phyloP scores from a whole-genome alignment of 305 asterid species.

The Andrographis paniculata region DNA sequence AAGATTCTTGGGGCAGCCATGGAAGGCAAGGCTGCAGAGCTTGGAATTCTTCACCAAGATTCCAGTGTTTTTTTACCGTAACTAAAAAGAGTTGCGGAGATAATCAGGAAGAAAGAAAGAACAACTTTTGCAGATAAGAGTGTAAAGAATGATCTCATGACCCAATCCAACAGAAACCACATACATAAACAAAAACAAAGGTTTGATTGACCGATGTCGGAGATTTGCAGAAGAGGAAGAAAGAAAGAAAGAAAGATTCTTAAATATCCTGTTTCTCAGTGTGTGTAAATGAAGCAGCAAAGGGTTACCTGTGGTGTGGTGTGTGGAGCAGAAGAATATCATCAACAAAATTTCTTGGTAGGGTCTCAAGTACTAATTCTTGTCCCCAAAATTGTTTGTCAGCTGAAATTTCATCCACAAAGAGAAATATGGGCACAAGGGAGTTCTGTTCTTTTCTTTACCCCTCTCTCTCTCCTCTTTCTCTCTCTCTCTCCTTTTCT shows the following conservation, averaged over 20 bases:
- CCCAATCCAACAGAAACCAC: slow-evolving; percentile 20
- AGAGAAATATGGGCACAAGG: slow-evolving; percentile 13
- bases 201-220: slow-evolving; percentile 11
- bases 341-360: slow-evolving; percentile 19
- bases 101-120: slow-evolving; percentile 8
- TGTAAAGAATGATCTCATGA: slow-evolving; percentile 10
- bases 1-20: slow-evolving; percentile 20
- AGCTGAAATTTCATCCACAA: slow-evolving; percentile 24
- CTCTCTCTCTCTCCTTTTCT: slow-evolving; percentile 11
- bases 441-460: not conserved
- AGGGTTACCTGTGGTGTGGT: not conserved
- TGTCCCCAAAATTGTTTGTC: not conserved
- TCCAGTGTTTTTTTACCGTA: slow-evolving; percentile 11
- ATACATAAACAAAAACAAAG: slow-evolving; percentile 9
- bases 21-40: too few relatives aligned
- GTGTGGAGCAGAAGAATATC: not conserved
- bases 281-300: too few relatives aligned
- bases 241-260: too few relatives aligned
- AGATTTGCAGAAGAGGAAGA: slow-evolving; percentile 12
- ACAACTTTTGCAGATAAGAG: slow-evolving; percentile 18
- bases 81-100: slow-evolving; percentile 5
- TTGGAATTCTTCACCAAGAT: slow-evolving; percentile 18
- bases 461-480: slow-evolving; percentile 12
- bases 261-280: too few relatives aligned
- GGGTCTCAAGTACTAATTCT: slow-evolving; percentile 28